A percentile compares a stretch with the other conserved stretches of the same genome.
Conservation (phyloP, 805 yeast species). For the Saccharomycopsis amapae region DNA sequence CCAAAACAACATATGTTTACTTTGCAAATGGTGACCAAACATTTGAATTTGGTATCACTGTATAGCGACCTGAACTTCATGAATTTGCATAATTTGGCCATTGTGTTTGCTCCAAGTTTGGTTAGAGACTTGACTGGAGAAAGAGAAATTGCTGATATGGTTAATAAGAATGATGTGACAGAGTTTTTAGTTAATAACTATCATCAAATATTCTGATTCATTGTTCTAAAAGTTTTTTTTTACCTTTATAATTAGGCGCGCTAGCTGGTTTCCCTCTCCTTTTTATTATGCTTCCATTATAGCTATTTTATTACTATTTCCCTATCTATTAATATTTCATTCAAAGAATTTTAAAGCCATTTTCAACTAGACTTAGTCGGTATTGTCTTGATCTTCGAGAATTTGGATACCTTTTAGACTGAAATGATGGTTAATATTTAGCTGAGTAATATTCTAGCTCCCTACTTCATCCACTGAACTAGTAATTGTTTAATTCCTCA, state of each 20-base stretch:
- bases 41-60: slow-evolving; percentile 53
- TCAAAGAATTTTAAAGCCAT: too few relatives aligned
- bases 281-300: background rate
- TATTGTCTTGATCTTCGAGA: too few relatives aligned
- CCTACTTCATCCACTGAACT: too few relatives aligned
- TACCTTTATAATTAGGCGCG: background rate
- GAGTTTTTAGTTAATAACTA: slow-evolving; percentile 59
- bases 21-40: slow-evolving; percentile 50
- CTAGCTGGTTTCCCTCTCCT: background rate
- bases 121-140: slow-evolving; percentile 74
- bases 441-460: too few relatives aligned
- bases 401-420: too few relatives aligned
- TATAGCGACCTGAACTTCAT: slow-evolving; percentile 59
- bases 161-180: slow-evolving; percentile 66
- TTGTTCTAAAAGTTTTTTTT: background rate
- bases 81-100: slow-evolving; percentile 76
- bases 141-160: slow-evolving; percentile 80
- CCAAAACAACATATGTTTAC: slow-evolving; percentile 65
- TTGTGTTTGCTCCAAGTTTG: slow-evolving; percentile 92
- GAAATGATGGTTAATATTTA: too few relatives aligned
- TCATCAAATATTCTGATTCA: slow-evolving; percentile 30
- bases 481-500: too few relatives aligned
- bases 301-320: background rate
- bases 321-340: background rate
- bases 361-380: too few relatives aligned